Evolutionary conservation across 2,329 filamentous ascomycete genomes (phyloP).

Genomic region (Cladosporium velox): DNA sequence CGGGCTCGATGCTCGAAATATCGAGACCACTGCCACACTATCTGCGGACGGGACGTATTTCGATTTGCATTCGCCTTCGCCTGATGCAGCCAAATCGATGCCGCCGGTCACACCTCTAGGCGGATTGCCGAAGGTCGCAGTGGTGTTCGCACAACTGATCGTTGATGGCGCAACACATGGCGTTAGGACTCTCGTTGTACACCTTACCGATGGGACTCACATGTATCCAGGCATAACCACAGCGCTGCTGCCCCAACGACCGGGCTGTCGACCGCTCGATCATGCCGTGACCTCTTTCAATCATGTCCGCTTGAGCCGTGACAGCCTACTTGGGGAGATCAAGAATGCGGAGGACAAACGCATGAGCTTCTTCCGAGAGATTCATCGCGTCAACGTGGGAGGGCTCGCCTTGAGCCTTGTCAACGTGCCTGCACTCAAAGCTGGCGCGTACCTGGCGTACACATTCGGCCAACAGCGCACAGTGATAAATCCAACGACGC

Average conservation of each 20-base stretch:
- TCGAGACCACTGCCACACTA: constrained; percentile 14
- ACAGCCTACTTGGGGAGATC: neutral
- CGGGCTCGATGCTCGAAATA: constrained; percentile 19
- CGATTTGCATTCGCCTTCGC: neutral
- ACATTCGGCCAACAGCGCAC: neutral
- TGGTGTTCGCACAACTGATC: constrained; percentile 3
- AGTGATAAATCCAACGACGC: neutral
- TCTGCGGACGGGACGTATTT: neutral
- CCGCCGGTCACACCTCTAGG: neutral
- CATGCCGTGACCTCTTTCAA: neutral
- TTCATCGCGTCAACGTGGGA: neutral
- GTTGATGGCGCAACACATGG: neutral
- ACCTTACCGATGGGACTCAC: neutral
- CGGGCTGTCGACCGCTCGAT: neutral
- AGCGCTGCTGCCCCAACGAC: neutral
- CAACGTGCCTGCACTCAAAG: neutral
- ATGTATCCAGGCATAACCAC: neutral
- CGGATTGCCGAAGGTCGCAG: neutral
- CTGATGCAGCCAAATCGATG: neutral
- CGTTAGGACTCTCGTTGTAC: neutral
- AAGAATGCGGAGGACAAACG: neutral
- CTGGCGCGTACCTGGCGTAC: neutral
- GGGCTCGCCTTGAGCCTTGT: neutral
- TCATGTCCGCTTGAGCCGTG: neutral
- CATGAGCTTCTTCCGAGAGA: neutral